Percentiles rank a stretch among this genome's conserved stretches.
Conservation (phyloP, 805 yeast species). For the Yamadazyma nakazawae region DNA sequence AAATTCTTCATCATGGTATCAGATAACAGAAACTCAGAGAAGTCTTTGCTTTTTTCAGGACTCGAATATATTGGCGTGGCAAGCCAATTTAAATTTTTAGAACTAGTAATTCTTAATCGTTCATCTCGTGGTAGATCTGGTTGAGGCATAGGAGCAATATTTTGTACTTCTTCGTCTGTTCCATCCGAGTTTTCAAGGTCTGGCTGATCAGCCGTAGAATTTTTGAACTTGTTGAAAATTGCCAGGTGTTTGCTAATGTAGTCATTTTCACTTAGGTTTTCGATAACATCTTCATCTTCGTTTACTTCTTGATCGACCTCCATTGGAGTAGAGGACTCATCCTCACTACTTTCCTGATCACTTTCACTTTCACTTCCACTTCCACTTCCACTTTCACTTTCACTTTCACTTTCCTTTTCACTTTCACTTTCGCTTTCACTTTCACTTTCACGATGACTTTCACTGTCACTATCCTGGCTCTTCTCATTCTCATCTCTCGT, state of each 20-base stretch:
- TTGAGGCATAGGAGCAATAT: slow-evolving; percentile 78
- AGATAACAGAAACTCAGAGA: slow-evolving; percentile 47
- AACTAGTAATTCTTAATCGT: slow-evolving; percentile 28
- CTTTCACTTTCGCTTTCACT: slow-evolving; percentile 13
- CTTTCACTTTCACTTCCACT: neutral
- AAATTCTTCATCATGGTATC: slow-evolving; percentile 47
- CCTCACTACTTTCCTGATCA: neutral
- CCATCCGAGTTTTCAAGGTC: neutral
- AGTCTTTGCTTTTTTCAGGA: slow-evolving; percentile 46
- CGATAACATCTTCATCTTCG: slow-evolving; percentile 8
- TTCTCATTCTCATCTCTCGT: slow-evolving; percentile 6
- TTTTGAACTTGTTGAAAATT: slow-evolving; percentile 52
- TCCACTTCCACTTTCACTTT: neutral
- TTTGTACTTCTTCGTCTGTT: neutral
- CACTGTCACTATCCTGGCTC: neutral
- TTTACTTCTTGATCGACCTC: slow-evolving; percentile 1
- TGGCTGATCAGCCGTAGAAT: slow-evolving; percentile 15
- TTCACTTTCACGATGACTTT: slow-evolving; percentile 7
- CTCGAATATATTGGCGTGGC: slow-evolving; percentile 57
- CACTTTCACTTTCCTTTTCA: slow-evolving; percentile 12
- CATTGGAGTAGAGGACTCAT: neutral
- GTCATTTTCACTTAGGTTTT: neutral
- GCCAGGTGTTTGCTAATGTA: slow-evolving; percentile 42
- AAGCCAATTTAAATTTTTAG: slow-evolving; percentile 58
- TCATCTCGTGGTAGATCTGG: slow-evolving; percentile 63